Percentiles rank a stretch among this genome's conserved stretches.
Conservation (phyloP, 371 early-diverging fungal species). For the Rhizopus stolonifer region DNA sequence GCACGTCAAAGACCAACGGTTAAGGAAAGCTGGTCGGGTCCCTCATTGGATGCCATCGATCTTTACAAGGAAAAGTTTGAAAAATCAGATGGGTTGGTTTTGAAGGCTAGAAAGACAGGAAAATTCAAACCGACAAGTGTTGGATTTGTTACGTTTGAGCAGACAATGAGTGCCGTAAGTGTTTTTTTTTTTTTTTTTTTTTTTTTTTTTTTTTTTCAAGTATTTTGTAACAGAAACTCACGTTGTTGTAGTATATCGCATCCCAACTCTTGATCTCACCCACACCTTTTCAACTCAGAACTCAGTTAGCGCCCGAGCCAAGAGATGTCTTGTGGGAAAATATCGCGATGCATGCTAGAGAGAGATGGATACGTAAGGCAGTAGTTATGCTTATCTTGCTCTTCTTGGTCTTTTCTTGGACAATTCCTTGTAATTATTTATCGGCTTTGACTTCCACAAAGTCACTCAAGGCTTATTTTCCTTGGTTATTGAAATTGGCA, state of each 20-base stretch:
- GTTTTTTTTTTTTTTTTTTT: neutral
- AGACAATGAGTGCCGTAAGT: slow-evolving; percentile 59
- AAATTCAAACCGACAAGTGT: slow-evolving; percentile 61
- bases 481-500: slow-evolving; percentile 48
- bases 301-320: slow-evolving; percentile 73
- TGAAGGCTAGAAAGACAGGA: slow-evolving; percentile 59
- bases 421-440: slow-evolving; percentile 54
- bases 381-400: slow-evolving; percentile 43
- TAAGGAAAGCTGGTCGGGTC: slow-evolving; percentile 43
- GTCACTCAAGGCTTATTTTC: slow-evolving; percentile 46
- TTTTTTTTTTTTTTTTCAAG: neutral
- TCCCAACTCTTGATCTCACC: slow-evolving; percentile 60
- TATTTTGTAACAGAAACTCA: too few relatives aligned
- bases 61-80: slow-evolving; percentile 64
- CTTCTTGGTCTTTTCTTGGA: slow-evolving; percentile 55
- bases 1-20: slow-evolving; percentile 27
- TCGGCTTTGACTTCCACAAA: slow-evolving; percentile 55
- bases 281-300: slow-evolving; percentile 70
- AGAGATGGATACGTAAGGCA: slow-evolving; percentile 46
- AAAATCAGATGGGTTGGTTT: slow-evolving; percentile 60
- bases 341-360: slow-evolving; percentile 58
- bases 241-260: slow-evolving; percentile 46
- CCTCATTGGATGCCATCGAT: slow-evolving; percentile 69
- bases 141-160: slow-evolving; percentile 82
- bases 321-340: slow-evolving; percentile 78